Evolutionary conservation across 1,139 yeast genomes (phyloP).

Genomic region (Spencermartinsiella ligniputridi): DNA sequence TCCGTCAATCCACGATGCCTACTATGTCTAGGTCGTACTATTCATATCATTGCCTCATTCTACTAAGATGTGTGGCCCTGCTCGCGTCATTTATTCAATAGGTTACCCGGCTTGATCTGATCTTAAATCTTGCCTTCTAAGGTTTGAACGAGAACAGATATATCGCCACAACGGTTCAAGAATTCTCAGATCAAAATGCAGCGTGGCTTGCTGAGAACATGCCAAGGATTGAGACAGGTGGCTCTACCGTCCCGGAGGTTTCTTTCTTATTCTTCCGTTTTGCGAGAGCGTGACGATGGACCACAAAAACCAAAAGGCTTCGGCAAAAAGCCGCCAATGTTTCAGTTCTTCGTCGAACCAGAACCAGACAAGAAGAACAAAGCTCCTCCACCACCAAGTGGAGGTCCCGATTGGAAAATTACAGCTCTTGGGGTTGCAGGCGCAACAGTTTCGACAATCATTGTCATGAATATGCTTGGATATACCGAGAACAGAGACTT

Average conservation of each 20-base stretch:
- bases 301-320: background rate
- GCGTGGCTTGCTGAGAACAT: background rate
- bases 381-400: slow-evolving; percentile 1
- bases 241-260: background rate
- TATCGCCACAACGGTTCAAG: no score
- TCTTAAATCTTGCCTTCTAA: no score
- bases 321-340: slow-evolving; percentile 1
- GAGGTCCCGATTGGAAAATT: slow-evolving; percentile 5
- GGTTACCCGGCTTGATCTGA: no score
- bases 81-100: no score
- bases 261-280: background rate
- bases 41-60: background rate
- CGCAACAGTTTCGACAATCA: slow-evolving; percentile 8
- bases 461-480: slow-evolving; percentile 8
- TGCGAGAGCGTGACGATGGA: background rate
- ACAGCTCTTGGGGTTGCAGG: slow-evolving; percentile 11
- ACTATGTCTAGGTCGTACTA: no score
- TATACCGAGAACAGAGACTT: slow-evolving; percentile 29
- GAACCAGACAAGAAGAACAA: background rate
- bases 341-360: slow-evolving; percentile 7
- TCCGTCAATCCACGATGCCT: no score
- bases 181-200: background rate
- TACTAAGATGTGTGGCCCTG: background rate
- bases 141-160: no score
- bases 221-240: background rate